Conservation (phyloP, 1,284 basidiomycete genomes). For the Apiotrichum akiyoshidainum region DNA sequence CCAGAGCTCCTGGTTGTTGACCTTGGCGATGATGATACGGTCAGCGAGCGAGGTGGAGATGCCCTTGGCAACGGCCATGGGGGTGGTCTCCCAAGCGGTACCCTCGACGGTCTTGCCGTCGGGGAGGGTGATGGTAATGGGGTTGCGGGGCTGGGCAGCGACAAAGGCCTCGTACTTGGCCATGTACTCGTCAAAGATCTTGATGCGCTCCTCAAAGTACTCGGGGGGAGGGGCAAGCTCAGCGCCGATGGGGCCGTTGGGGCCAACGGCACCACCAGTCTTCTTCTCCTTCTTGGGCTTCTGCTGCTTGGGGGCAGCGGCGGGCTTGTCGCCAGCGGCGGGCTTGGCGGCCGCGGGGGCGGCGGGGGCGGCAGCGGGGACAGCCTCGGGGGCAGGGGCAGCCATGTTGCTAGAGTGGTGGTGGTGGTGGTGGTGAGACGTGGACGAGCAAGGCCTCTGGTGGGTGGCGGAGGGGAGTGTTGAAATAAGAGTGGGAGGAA, state of each 20-base stretch:
- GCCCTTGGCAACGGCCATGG: constrained; percentile 83
- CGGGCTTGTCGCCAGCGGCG: constrained; percentile 1
- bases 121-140: constrained; percentile 80
- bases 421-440: constrained; percentile 2
- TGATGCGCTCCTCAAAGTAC: constrained; percentile 85
- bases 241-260: not conserved
- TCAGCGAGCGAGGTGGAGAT: constrained; percentile 87
- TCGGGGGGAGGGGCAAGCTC: constrained; percentile 78
- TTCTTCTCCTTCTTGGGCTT: constrained; percentile 39
- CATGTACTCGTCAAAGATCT: constrained; percentile 86
- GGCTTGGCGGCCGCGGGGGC: constrained; percentile 11
- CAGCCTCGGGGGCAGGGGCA: constrained; percentile 6
- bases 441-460: constrained; percentile 1
- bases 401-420: constrained; percentile 5
- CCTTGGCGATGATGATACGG: constrained; percentile 89
- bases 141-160: constrained; percentile 75
- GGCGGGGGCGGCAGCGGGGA: constrained; percentile 14
- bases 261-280: constrained; percentile 25
- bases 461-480: constrained; percentile 2
- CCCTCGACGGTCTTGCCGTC: constrained; percentile 82
- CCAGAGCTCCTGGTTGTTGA: constrained; percentile 77
- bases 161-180: constrained; percentile 78
- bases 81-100: constrained; percentile 93
- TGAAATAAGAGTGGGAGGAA: not conserved
- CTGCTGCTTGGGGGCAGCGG: constrained; percentile 8